Conservation (phyloP, 208 protist genomes). For the Leishmania braziliensis region DNA sequence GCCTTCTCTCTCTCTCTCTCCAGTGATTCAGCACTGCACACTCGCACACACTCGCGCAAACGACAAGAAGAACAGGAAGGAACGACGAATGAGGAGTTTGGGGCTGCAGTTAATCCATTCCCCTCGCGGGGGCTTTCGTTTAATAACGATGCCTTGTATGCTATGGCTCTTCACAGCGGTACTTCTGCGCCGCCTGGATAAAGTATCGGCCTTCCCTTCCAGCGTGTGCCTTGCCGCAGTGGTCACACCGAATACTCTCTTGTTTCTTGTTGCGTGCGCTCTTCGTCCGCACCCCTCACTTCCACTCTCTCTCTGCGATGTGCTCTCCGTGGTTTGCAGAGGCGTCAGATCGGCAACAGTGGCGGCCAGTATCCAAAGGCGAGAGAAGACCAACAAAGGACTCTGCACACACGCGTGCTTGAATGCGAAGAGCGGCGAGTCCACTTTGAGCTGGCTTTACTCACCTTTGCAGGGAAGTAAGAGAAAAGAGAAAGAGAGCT, state of each 20-base stretch:
- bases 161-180: background rate
- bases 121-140: background rate
- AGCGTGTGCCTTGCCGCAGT: background rate
- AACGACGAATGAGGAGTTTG: background rate
- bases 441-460: no score
- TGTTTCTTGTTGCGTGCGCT: no score
- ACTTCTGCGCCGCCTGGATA: background rate
- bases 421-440: no score
- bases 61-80: background rate
- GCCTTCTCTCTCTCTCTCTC: background rate
- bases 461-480: no score
- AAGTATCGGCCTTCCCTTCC: background rate
- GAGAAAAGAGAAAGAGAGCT: no score
- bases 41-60: background rate
- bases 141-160: background rate
- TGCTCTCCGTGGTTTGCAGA: no score
- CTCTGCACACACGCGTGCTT: no score
- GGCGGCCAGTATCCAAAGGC: no score
- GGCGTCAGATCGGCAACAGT: no score
- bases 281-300: no score
- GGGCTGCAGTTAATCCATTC: background rate
- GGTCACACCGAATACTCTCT: background rate
- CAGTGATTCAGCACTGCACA: background rate
- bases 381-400: no score
- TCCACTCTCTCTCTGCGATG: no score